Evolutionary conservation across 139 green algal species (phyloP), one percentile per base, ranked within the genome.

Genomic region (Protoeuglena noctilucae): DNA sequence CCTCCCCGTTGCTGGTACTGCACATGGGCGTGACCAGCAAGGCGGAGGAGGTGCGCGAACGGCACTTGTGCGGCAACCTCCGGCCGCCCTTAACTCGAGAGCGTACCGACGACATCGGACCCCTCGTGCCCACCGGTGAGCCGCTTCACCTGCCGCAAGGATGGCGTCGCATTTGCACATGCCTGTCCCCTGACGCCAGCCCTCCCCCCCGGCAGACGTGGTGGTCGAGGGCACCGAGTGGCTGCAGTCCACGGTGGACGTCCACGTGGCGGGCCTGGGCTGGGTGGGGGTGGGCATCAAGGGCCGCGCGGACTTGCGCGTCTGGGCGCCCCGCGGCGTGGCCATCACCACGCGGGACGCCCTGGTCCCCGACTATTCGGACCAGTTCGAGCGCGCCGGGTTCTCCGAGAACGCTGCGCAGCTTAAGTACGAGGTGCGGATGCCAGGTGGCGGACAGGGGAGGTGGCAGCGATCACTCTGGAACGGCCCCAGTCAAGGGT

Each of bases 221-320:
- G 24, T 48, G 19, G 57, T 89, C 4, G 40, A 62, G 14, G 72
- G 77, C 12, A 41, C 48, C 52, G 55, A 14, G 3, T 87, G 75
- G 71, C 54, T 50, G 48, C 30, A 25, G 3, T 70, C 64, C 63
- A 70, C 54, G 4, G 51, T 75, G 6, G 73, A 88, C 41, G 53
- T 93, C 12, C 50, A 24, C 5, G 58, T 68, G 29, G 60, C 75
- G 58, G 88, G 89, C 0, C 63, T 97, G 25, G 90, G 89, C 5
- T 97, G 89, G 89, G 57, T 97, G 2, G 75, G 26, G 7, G 72
- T 96, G 16, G 88, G 78, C 19, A 63, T 86, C 19, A 63, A 56
- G 0, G 90, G 90, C 21, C 39, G 29, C 1, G 78, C 83, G 18
- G n/a, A 62, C 14, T 65, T 97, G 6, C 57, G 65, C 2, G 69